Percentiles rank a stretch among this genome's conserved stretches.
Conservation (phyloP, 1,284 basidiomycete genomes). For the Leccinum solheimii region DNA sequence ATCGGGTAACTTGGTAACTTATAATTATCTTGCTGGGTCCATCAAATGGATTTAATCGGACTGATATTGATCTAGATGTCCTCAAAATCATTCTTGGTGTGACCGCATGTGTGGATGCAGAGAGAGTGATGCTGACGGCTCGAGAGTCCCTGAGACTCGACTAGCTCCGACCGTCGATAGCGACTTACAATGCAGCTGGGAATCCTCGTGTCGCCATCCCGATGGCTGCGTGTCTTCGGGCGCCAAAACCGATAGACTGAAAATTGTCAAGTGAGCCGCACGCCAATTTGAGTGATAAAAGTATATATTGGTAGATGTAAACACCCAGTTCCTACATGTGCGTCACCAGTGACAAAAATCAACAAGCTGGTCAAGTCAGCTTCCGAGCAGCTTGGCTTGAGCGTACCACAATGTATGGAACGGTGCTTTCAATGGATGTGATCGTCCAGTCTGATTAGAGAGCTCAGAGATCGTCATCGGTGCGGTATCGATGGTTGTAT, state of each 20-base stretch:
- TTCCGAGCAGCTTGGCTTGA: background rate
- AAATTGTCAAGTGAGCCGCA: background rate
- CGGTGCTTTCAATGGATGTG: background rate
- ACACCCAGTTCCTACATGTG: slow-evolving; percentile 19
- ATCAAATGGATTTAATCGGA: background rate
- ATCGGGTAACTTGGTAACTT: background rate
- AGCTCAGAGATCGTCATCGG: background rate
- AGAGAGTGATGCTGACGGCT: background rate
- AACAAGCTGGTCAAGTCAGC: slow-evolving; percentile 1
- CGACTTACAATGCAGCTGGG: slow-evolving; percentile 31
- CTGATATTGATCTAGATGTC: background rate
- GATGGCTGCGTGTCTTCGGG: slow-evolving; percentile 28
- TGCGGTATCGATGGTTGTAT: background rate
- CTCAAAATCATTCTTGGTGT: background rate
- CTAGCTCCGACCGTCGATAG: slow-evolving; percentile 24
- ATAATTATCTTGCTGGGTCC: background rate
- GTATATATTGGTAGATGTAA: slow-evolving; percentile 9
- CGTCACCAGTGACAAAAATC: background rate
- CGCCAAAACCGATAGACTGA: slow-evolving; percentile 14
- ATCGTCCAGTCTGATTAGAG: background rate
- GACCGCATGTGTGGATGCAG: background rate
- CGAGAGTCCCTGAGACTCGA: slow-evolving; percentile 14
- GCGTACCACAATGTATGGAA: background rate
- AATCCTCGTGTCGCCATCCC: slow-evolving; percentile 16
- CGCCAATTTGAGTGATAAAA: background rate